These are phyloP conservation scores for Trichothecium sympodiale DNA, from an alignment of 2,329 filamentous ascomycete species.

Conservation along the genomic window DNA sequence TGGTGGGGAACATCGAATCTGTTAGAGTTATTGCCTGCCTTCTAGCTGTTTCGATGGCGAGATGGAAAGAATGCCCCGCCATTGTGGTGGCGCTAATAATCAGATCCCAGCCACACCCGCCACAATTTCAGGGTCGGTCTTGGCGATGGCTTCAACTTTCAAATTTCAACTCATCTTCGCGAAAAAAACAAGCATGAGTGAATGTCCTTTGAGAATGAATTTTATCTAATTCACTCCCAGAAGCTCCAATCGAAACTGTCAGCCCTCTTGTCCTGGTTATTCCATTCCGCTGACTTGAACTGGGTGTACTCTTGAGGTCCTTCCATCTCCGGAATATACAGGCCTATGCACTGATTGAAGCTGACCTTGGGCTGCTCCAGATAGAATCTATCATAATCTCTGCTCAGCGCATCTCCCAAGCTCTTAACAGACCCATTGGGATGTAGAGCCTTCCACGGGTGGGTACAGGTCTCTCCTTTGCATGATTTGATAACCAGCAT, in stretches of 20 bases:
- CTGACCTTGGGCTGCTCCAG: slow-evolving; percentile 32
- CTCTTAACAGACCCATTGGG: slow-evolving; percentile 37
- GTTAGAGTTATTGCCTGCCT: slow-evolving; percentile 2
- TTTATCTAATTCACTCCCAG: too few species aligned
- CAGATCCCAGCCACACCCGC: too few species aligned
- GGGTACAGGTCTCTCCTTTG: slow-evolving; percentile 36
- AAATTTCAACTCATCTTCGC: too few species aligned
- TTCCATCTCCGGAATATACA: slow-evolving; percentile 43
- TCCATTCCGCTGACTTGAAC: too few species aligned
- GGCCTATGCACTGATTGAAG: slow-evolving; percentile 40
- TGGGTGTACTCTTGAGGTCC: slow-evolving; percentile 24
- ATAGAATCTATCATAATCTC: slow-evolving; percentile 41
- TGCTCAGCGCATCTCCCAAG: slow-evolving; percentile 36
- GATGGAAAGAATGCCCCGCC: not conserved
- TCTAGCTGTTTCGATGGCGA: slow-evolving; percentile 7
- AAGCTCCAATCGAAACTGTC: too few species aligned
- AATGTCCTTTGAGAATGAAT: too few species aligned
- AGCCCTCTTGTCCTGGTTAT: too few species aligned
- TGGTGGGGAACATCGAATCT: not conserved
- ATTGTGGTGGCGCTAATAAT: too few species aligned
- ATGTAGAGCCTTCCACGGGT: slow-evolving; percentile 45
- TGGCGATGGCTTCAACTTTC: too few species aligned
- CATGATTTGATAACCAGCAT: slow-evolving; percentile 51
- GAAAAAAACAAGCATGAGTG: too few species aligned
- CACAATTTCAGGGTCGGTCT: too few species aligned